Evolutionary conservation across 2,329 filamentous ascomycete genomes (phyloP).

Genomic region (Juglanconis sp.): DNA sequence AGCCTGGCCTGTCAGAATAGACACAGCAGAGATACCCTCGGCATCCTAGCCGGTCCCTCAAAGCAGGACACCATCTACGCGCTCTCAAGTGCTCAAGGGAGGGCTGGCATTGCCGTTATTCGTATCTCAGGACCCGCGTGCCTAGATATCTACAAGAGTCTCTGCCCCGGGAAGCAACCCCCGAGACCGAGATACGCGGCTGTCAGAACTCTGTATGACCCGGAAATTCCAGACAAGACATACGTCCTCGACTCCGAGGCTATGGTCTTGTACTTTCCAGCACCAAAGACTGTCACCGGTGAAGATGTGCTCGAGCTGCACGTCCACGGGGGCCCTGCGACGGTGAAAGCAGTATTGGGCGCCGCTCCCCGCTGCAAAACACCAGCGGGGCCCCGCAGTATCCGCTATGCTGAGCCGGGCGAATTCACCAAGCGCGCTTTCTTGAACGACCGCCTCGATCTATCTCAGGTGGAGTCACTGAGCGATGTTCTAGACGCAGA

Average conservation of each 20-base stretch:
- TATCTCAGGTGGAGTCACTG: slow-evolving; percentile 75
- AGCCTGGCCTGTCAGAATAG: not conserved
- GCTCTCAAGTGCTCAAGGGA: slow-evolving; percentile 79
- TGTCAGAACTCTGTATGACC: slow-evolving; percentile 70
- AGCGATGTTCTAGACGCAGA: slow-evolving; percentile 63
- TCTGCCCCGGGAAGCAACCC: slow-evolving; percentile 46
- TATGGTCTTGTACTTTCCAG: slow-evolving; percentile 77
- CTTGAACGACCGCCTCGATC: slow-evolving; percentile 76
- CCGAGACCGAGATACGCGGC: slow-evolving; percentile 58
- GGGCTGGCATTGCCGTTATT: slow-evolving; percentile 86
- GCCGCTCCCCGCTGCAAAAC: slow-evolving; percentile 58
- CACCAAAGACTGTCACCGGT: slow-evolving; percentile 80
- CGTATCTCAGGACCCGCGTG: slow-evolving; percentile 80
- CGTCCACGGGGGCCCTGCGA: slow-evolving; percentile 87
- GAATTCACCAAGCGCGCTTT: slow-evolving; percentile 95
- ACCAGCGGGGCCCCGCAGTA: slow-evolving; percentile 28
- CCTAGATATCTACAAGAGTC: slow-evolving; percentile 52
- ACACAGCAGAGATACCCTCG: not conserved
- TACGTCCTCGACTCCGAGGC: slow-evolving; percentile 75
- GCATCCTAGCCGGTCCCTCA: slow-evolving; percentile 8
- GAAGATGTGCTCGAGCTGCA: slow-evolving; percentile 92
- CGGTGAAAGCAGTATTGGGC: slow-evolving; percentile 78
- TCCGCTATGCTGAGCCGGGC: slow-evolving; percentile 89
- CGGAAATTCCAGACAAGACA: slow-evolving; percentile 24
- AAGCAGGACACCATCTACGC: slow-evolving; percentile 78